Conservation (phyloP, 495 filamentous ascomycete species). For the Pseudomonodictys pantanalensis region DNA sequence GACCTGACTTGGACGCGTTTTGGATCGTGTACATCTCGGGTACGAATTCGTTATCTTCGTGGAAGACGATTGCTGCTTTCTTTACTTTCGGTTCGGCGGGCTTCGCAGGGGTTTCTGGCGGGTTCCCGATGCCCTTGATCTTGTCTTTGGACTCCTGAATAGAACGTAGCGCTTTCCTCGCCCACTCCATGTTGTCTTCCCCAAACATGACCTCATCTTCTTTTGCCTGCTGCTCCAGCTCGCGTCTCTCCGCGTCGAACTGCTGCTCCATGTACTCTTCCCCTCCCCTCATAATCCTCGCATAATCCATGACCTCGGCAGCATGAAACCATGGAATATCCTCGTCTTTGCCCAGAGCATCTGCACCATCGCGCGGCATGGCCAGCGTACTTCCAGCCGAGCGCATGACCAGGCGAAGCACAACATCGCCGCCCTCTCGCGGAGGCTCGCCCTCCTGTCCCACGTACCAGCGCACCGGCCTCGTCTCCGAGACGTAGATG, state of each 20-base stretch:
- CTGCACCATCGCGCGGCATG: slow-evolving; percentile 77
- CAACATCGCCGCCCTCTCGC: slow-evolving; percentile 80
- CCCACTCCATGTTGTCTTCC: slow-evolving; percentile 83
- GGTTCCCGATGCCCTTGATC: slow-evolving; percentile 66
- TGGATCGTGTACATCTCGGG: slow-evolving; percentile 56
- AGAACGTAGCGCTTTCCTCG: slow-evolving; percentile 70
- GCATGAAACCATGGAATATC: slow-evolving; percentile 93
- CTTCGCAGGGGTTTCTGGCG: slow-evolving; percentile 56
- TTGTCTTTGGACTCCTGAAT: slow-evolving; percentile 73
- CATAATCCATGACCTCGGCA: slow-evolving; percentile 91
- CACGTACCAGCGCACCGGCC: slow-evolving; percentile 85
- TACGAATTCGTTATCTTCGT: slow-evolving; percentile 45
- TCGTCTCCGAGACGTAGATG: slow-evolving; percentile 82
- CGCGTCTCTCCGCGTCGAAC: slow-evolving; percentile 71
- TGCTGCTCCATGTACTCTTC: slow-evolving; percentile 81
- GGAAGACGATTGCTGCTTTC: slow-evolving; percentile 50
- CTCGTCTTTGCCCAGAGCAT: slow-evolving; percentile 61
- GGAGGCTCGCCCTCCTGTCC: slow-evolving; percentile 82
- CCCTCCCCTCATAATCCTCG: slow-evolving; percentile 90
- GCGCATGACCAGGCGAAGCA: slow-evolving; percentile 78
- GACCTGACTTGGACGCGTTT: slow-evolving; percentile 47
- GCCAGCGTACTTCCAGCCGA: slow-evolving; percentile 77
- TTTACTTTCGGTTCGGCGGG: slow-evolving; percentile 47
- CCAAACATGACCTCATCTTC: slow-evolving; percentile 93
- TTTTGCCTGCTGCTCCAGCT: slow-evolving; percentile 69